Evolutionary conservation across 768 basidiomycete species (phyloP).

Genomic region (Tulasnella calospora): DNA sequence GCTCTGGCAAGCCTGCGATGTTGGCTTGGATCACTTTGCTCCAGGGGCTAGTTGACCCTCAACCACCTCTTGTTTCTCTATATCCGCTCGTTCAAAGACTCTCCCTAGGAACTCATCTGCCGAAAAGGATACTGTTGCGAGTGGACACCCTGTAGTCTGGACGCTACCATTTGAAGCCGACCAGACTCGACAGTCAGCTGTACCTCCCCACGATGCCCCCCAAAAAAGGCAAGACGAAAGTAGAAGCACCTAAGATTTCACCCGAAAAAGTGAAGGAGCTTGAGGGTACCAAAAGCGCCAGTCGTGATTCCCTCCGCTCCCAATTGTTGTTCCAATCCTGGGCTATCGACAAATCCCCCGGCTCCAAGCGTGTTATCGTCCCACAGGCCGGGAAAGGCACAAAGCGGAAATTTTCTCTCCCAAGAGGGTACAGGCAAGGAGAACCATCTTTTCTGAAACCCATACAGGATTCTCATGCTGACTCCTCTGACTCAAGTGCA

Average conservation of each 20-base stretch:
- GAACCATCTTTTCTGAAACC: background rate
- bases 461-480: background rate
- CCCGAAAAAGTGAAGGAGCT: conserved; percentile 9
- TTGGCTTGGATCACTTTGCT: background rate
- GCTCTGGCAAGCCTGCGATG: background rate
- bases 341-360: conserved; percentile 23
- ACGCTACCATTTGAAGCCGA: too few species aligned
- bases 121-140: background rate
- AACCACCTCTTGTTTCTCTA: background rate
- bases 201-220: background rate
- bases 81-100: background rate
- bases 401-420: conserved; percentile 6
- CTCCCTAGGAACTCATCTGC: background rate
- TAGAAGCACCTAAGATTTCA: background rate
- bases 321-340: conserved; percentile 20
- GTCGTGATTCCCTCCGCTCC: conserved; percentile 8
- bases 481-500: background rate
- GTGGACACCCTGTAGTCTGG: background rate
- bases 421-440: conserved; percentile 22
- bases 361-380: conserved; percentile 13
- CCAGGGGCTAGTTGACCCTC: background rate
- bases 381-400: background rate
- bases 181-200: background rate
- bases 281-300: conserved; percentile 9
- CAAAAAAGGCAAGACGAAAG: background rate